Base-by-base conservation (phyloP, 805 yeast species). In the Candida easanensis region DNA sequence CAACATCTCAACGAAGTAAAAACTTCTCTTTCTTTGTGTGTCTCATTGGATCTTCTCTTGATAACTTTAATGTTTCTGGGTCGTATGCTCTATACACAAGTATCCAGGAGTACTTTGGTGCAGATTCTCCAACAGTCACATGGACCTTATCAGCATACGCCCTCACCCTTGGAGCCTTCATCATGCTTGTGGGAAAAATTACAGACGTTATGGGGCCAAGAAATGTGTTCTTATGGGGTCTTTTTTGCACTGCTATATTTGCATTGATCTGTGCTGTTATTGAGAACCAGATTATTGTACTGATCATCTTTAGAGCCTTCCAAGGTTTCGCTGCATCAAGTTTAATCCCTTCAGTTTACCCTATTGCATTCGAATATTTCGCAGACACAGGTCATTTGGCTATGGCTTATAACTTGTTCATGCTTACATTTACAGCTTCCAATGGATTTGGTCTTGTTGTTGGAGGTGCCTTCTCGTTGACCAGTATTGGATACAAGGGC, bases 141-240 rank as follows among this genome's bases (percentile, higher is more conserved):
- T 73, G 78, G 78, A 66, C 65, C 0, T 45, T 73, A 4, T 63
- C 75, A 2, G 67, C 70, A 0, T 73, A 72, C 52, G 66, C 74
- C 0, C 50, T 73, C 14, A 70, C 76, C 0, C 54, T 72, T 17
- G 74, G 74, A 7, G 60, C 74, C 0, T 73, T 71, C 48, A 71
- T 73, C 26, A 62, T 71, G 27, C 37, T 68, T 3, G 54, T 63
- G 40, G 76, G 77, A 13, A 65, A 68, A 41, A 31, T 69, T 2
- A 68, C 66, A 4, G 76, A 71, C 50, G 57, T 68, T 7, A 26
- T 67, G 1, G 76, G 76, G 4, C 65, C 66, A 10, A 13, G 34
- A 7, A 18, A 10, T 4, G 52, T 66, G 6, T 69, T 62, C 41
- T 38, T 53, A 2, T 22, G 41, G 11, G 62, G 65, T 15, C 38